These are phyloP conservation scores for Oehlia diaphana DNA, from an alignment of 192 early-diverging fungal species.

Conservation along the genomic window DNA sequence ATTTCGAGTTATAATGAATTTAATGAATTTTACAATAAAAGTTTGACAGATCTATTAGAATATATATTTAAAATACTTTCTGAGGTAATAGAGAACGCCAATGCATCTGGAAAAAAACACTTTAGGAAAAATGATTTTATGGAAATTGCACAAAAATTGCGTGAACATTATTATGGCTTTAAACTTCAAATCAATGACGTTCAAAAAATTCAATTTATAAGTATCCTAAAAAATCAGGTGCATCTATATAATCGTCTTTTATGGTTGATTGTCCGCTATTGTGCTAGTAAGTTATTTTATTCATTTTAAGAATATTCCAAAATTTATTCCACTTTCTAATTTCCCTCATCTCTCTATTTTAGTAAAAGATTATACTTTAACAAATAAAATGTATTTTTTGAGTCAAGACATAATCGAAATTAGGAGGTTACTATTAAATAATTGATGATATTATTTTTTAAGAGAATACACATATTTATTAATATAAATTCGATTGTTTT, in stretches of 20 bases:
- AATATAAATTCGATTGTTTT: no score
- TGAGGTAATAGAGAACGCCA: neutral
- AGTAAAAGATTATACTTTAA: neutral
- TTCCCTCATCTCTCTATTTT: neutral
- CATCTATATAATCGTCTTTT: neutral
- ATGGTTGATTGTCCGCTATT: neutral
- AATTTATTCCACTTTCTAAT: neutral
- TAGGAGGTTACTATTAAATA: neutral
- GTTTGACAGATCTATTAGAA: neutral
- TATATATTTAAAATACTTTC: neutral
- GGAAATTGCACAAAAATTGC: neutral
- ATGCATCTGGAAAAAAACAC: neutral
- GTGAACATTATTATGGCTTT: neutral
- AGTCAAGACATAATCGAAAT: neutral
- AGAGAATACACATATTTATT: no score
- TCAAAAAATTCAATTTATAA: neutral
- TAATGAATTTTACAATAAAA: neutral
- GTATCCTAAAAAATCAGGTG: neutral
- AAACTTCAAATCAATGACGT: neutral
- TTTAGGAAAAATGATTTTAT: neutral
- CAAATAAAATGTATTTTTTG: neutral
- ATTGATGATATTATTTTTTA: neutral
- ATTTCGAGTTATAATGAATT: neutral
- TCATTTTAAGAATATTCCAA: no score
- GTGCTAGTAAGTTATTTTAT: neutral